Percentiles rank a stretch among this genome's conserved stretches.
phyloP scores from a whole-genome alignment of 2,329 filamentous ascomycete species.

The Penicillium sp. region DNA sequence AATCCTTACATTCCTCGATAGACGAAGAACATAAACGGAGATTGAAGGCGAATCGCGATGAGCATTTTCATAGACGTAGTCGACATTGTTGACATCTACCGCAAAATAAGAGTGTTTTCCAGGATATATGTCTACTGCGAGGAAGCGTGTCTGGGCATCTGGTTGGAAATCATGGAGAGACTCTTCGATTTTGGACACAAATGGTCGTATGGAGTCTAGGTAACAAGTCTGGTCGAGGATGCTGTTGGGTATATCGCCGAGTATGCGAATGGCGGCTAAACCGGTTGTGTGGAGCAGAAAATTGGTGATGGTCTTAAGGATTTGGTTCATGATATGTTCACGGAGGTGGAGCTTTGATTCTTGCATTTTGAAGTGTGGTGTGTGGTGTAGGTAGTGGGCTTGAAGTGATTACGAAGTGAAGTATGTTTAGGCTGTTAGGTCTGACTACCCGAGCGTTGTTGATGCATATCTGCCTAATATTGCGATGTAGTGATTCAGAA shows the following conservation, averaged over 20 bases:
- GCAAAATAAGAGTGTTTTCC: neutral
- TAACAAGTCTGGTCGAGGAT: neutral
- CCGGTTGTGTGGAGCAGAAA: neutral
- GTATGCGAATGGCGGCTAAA: neutral
- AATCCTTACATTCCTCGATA: no score
- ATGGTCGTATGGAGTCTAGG: neutral
- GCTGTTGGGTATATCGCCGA: neutral
- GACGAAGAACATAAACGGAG: no score
- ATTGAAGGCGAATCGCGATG: neutral
- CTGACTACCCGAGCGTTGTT: no score
- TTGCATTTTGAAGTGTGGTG: neutral
- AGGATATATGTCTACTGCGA: neutral
- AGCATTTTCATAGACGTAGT: neutral
- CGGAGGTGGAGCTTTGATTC: neutral
- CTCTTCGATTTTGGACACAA: neutral
- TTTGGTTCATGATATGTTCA: neutral
- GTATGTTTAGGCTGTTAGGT: no score
- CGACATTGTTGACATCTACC: neutral
- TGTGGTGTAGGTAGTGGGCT: no score
- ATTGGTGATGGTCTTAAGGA: neutral
- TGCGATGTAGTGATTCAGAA: no score
- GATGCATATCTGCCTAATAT: no score
- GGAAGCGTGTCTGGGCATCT: neutral
- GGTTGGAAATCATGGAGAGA: neutral
- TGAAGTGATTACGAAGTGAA: no score